Conservation (phyloP, 108 stramenopile genomes). For the Skeletonema grethae region DNA sequence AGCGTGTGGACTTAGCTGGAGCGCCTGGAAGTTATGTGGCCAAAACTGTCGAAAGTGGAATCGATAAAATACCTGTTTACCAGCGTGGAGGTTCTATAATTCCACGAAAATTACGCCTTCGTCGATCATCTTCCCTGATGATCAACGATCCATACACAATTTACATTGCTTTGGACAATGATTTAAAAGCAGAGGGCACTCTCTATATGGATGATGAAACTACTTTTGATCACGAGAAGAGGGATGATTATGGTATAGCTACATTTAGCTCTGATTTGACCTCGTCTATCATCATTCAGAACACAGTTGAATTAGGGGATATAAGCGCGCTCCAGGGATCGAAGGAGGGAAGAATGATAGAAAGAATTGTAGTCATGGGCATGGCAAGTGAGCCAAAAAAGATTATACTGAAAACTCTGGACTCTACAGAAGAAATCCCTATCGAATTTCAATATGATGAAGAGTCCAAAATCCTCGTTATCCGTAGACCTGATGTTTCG, state of each 20-base stretch:
- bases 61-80: conserved; percentile 92
- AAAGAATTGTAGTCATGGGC: conserved; percentile 86
- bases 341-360: conserved; percentile 55
- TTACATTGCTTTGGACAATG: conserved; percentile 85
- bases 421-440: neutral
- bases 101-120: conserved; percentile 91
- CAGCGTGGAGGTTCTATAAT: conserved; percentile 92
- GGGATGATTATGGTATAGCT: conserved; percentile 65
- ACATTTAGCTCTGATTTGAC: conserved; percentile 58
- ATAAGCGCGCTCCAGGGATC: conserved; percentile 45
- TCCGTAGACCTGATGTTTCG: conserved; percentile 80
- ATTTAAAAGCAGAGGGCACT: conserved; percentile 67
- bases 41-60: conserved; percentile 67
- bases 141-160: conserved; percentile 95
- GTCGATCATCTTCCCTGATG: conserved; percentile 91
- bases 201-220: conserved; percentile 98
- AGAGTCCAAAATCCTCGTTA: conserved; percentile 61
- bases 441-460: conserved; percentile 58
- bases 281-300: conserved; percentile 41
- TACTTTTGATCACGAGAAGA: conserved; percentile 79
- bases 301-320: conserved; percentile 52
- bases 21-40: conserved; percentile 29
- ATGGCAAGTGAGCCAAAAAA: conserved; percentile 49
- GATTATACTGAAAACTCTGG: conserved; percentile 25
- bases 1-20: conserved; percentile 50